Conservation (phyloP, 768 basidiomycete species). For the Amanita fuliginea region DNA sequence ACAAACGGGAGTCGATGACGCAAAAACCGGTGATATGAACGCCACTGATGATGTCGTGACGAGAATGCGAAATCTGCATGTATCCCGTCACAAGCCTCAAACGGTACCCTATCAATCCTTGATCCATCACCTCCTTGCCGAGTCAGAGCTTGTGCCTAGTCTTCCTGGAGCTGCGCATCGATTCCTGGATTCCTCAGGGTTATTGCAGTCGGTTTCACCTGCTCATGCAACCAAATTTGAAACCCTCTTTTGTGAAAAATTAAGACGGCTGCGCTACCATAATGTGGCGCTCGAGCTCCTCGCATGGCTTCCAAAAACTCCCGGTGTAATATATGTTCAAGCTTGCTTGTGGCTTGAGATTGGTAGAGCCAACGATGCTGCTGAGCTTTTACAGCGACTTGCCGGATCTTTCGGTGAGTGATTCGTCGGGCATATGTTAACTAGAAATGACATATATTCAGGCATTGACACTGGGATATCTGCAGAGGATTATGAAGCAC, state of each 20-base stretch:
- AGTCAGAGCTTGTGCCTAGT: constrained; percentile 34
- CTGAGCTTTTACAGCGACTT: constrained; percentile 58
- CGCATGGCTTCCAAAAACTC: constrained; percentile 70
- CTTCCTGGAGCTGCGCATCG: constrained; percentile 55
- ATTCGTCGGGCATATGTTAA: neutral
- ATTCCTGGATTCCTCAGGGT: constrained; percentile 56
- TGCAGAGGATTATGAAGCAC: constrained; percentile 51
- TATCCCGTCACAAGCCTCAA: constrained; percentile 37
- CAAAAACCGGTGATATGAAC: constrained; percentile 14
- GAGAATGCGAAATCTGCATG: constrained; percentile 66
- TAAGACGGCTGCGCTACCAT: constrained; percentile 54
- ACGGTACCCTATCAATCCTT: constrained; percentile 49
- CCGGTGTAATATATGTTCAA: constrained; percentile 65
- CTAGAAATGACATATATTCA: constrained; percentile 12
- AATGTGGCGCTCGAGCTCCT: constrained; percentile 53
- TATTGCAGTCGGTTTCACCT: constrained; percentile 60
- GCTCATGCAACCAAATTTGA: constrained; percentile 60
- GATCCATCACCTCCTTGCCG: constrained; percentile 48
- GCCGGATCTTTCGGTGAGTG: constrained; percentile 65
- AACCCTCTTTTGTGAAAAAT: constrained; percentile 58
- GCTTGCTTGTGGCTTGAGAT: constrained; percentile 55
- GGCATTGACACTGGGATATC: constrained; percentile 39
- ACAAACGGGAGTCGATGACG: constrained; percentile 34
- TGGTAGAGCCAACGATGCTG: constrained; percentile 66
- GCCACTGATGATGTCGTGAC: constrained; percentile 52